Conservation (phyloP, 352 stramenopile genomes). For the Pythium aphanidermatum region DNA sequence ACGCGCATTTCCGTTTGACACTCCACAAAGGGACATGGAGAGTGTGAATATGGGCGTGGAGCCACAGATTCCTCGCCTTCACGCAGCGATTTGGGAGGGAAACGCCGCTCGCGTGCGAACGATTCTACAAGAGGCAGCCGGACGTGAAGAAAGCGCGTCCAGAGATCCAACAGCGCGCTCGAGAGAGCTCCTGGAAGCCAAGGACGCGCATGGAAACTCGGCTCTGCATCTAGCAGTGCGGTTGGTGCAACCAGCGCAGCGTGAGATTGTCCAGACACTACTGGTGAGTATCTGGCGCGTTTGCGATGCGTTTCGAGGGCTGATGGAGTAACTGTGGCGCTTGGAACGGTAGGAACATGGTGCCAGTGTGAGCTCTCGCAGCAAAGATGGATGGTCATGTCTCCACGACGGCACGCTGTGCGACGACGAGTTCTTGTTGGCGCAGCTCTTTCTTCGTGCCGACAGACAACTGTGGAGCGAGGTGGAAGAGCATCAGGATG, state of each 20-base stretch:
- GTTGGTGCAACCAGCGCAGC: conserved; percentile 53
- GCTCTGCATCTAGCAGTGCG: conserved; percentile 68
- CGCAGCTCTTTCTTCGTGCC: conserved; percentile 49
- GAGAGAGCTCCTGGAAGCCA: conserved; percentile 40
- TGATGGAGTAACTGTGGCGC: background rate
- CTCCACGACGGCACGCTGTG: conserved; percentile 66
- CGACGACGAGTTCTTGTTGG: conserved; percentile 71
- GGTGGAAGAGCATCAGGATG: conserved; percentile 40
- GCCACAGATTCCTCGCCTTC: conserved; percentile 27
- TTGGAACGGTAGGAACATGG: conserved; percentile 26
- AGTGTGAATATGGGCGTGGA: background rate
- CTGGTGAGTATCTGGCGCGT: conserved; percentile 39
- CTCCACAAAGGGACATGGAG: too few relatives aligned
- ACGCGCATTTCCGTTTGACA: too few relatives aligned
- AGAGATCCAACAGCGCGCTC: conserved; percentile 2
- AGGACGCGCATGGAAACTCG: conserved; percentile 60
- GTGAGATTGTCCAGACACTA: conserved; percentile 49
- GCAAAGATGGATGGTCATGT: conserved; percentile 61
- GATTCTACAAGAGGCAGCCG: conserved; percentile 23
- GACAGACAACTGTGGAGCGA: conserved; percentile 57
- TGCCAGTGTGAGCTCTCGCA: conserved; percentile 29
- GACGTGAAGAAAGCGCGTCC: background rate
- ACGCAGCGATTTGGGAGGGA: conserved; percentile 70
- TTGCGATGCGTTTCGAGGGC: background rate
- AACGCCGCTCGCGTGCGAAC: conserved; percentile 27